A percentile compares a stretch with the other conserved stretches of the same genome.
Conservation (phyloP, 768 basidiomycete genomes). For the Trametes punicea region DNA sequence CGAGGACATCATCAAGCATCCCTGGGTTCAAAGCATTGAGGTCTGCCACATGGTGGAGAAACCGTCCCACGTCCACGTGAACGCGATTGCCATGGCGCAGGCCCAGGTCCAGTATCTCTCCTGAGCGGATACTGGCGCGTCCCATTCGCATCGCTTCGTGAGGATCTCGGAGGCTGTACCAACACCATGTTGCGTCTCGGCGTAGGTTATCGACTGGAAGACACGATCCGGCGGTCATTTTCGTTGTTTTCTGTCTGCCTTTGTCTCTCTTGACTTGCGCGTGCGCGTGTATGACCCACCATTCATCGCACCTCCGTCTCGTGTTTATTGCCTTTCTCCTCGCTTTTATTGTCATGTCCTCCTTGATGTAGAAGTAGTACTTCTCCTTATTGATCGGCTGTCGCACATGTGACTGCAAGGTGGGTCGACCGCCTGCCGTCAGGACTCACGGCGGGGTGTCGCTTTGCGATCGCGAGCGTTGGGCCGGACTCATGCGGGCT, state of each 20-base stretch:
- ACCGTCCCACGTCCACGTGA: slow-evolving; percentile 65
- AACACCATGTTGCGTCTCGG: neutral
- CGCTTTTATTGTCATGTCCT: slow-evolving; percentile 6
- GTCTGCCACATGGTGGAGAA: slow-evolving; percentile 67
- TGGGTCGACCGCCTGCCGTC: neutral
- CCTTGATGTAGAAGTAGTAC: slow-evolving; percentile 21
- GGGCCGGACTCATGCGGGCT: slow-evolving; percentile 9
- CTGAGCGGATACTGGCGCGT: neutral
- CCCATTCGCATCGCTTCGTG: neutral
- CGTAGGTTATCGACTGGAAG: neutral
- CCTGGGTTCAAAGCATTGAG: slow-evolving; percentile 81
- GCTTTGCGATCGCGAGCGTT: no score
- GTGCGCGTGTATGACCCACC: neutral
- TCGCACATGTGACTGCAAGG: slow-evolving; percentile 1
- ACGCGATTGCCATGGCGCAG: slow-evolving; percentile 53
- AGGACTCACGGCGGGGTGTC: neutral
- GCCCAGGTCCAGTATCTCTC: slow-evolving; percentile 42
- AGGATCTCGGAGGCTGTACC: neutral
- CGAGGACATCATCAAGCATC: slow-evolving; percentile 74
- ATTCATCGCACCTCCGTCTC: neutral
- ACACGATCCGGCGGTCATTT: neutral
- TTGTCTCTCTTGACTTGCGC: slow-evolving; percentile 2
- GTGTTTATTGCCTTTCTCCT: slow-evolving; percentile 11
- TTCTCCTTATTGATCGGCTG: slow-evolving; percentile 17
- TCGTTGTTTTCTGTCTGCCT: slow-evolving; percentile 1